phyloP scores from a whole-genome alignment of 1,284 basidiomycete genomes.

The Phenoliferia sp. region DNA sequence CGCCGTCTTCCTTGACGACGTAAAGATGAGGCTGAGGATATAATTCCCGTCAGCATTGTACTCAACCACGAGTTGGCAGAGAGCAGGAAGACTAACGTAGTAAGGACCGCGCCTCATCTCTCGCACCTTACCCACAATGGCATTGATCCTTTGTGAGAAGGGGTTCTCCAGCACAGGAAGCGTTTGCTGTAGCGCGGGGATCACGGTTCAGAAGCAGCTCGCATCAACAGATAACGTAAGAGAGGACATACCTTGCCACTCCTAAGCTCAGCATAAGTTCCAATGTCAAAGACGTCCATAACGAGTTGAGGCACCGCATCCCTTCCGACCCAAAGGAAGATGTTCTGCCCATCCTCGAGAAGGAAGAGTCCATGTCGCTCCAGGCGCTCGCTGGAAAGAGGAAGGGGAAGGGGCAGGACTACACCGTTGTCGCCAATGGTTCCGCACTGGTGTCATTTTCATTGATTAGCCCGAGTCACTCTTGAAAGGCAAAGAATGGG shows the following conservation, averaged over 20 bases:
- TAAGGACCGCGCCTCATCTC: constrained; percentile 83
- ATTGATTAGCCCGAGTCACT: not conserved
- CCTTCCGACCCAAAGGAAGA: constrained; percentile 95
- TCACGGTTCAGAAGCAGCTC: constrained; percentile 23
- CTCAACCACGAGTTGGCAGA: not conserved
- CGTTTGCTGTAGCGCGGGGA: constrained; percentile 58
- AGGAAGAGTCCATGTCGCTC: constrained; percentile 94
- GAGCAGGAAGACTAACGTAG: constrained; percentile 38
- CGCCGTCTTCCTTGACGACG: constrained; percentile 96
- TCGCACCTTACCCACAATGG: constrained; percentile 84
- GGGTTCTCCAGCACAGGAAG: constrained; percentile 82
- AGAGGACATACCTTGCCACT: constrained; percentile 73
- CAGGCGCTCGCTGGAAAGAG: constrained; percentile 85
- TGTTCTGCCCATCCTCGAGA: constrained; percentile 95
- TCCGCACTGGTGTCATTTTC: constrained; percentile 45
- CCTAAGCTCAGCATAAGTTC: constrained; percentile 77
- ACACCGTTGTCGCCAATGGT: constrained; percentile 75
- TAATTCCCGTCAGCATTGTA: not conserved
- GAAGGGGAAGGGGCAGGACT: constrained; percentile 78
- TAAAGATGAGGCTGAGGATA: constrained; percentile 81
- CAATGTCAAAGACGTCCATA: constrained; percentile 88
- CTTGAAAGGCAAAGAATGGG: not conserved
- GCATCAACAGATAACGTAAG: not conserved
- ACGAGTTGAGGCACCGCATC: constrained; percentile 93
- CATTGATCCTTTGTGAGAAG: constrained; percentile 89